A percentile compares a stretch with the other conserved stretches of the same genome.
These are phyloP conservation scores for Metarhizium album DNA, from an alignment of 2,329 filamentous ascomycete genomes.

Conservation along the genomic window DNA sequence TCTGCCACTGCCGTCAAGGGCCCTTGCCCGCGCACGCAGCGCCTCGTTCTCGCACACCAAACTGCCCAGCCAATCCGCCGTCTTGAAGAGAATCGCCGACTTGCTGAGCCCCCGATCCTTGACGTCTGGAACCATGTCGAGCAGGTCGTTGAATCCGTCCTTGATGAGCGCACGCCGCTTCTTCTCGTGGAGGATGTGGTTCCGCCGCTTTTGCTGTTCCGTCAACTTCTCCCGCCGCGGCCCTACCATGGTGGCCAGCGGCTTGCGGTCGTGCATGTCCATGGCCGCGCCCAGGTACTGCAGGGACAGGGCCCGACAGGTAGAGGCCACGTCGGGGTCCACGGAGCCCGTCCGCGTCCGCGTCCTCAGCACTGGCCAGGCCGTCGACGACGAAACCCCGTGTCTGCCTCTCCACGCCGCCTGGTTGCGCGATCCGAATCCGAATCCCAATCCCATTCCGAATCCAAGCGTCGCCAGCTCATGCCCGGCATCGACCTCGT, in stretches of 20 bases:
- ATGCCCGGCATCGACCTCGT: not conserved
- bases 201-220: constrained; percentile 2
- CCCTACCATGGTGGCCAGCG: not conserved
- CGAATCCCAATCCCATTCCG: no score
- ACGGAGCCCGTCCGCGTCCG: not conserved
- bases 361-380: not conserved
- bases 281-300: not conserved
- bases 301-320: not conserved
- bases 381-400: no score
- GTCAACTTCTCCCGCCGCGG: not conserved
- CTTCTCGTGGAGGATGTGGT: constrained; percentile 4
- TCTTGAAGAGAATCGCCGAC: constrained; percentile 1
- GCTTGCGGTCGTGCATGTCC: not conserved
- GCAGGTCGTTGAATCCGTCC: not conserved
- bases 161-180: constrained; percentile 5
- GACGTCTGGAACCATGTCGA: not conserved
- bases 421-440: no score
- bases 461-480: not conserved
- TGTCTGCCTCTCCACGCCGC: no score
- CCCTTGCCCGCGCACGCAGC: not conserved
- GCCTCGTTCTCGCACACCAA: not conserved
- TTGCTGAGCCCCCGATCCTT: constrained; percentile 1
- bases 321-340: not conserved
- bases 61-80: constrained; percentile 1
- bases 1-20: not conserved